Conservation (phyloP, 2,329 filamentous ascomycete species). For the Trichoderma breve region DNA sequence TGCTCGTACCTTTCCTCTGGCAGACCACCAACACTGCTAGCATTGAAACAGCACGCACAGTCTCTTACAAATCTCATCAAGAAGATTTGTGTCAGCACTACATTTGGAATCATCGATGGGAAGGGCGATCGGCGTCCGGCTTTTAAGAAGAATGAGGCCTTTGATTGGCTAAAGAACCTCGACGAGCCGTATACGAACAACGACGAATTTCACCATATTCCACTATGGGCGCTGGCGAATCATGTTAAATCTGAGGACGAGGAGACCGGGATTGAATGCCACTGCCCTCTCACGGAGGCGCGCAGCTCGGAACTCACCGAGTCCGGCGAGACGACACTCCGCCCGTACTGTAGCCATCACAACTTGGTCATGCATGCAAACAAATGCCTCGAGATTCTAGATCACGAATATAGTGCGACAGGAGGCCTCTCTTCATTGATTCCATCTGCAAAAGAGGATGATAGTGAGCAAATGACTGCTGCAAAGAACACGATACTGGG, state of each 20-base stretch:
- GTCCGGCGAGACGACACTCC: slow-evolving; percentile 23
- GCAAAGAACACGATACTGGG: slow-evolving; percentile 55
- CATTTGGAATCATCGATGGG: slow-evolving; percentile 24
- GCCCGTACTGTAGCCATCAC: slow-evolving; percentile 47
- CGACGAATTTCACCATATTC: slow-evolving; percentile 46
- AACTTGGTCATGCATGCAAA: slow-evolving; percentile 57
- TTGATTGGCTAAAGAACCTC: slow-evolving; percentile 57
- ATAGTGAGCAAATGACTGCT: slow-evolving; percentile 38
- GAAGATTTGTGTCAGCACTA: slow-evolving; percentile 42
- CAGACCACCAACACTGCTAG: slow-evolving; percentile 51
- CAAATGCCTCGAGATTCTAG: slow-evolving; percentile 57
- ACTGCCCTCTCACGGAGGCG: slow-evolving; percentile 44
- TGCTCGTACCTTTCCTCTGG: slow-evolving; percentile 58
- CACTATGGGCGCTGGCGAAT: slow-evolving; percentile 48
- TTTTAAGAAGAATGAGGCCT: slow-evolving; percentile 48
- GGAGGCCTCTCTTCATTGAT: slow-evolving; percentile 57
- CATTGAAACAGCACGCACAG: slow-evolving; percentile 60
- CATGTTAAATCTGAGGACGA: slow-evolving; percentile 44
- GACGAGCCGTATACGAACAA: slow-evolving; percentile 47
- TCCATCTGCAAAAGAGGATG: slow-evolving; percentile 40
- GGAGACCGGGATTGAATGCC: slow-evolving; percentile 39
- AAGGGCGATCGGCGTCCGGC: slow-evolving; percentile 28
- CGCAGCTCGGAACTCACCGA: slow-evolving; percentile 24
- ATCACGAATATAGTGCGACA: slow-evolving; percentile 56
- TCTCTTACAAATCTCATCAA: slow-evolving; percentile 54